Base-by-base conservation (phyloP, 164 flowering plant species). In the Magnolia officinalis region DNA sequence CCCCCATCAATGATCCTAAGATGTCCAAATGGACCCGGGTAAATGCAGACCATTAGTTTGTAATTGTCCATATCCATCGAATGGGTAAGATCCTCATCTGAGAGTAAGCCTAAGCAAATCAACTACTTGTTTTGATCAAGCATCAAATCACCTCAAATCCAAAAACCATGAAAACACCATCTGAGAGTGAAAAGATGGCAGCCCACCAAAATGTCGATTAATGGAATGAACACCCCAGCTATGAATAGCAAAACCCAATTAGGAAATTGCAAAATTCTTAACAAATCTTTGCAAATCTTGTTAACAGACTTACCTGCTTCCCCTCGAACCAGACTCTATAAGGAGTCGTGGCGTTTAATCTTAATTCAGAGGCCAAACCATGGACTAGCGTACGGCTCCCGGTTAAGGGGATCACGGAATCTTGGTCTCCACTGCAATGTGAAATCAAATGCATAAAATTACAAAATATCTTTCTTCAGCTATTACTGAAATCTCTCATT, bases 261-360 rank as follows among this genome's bases (percentile, higher is more conserved):
- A 37, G 6, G 0, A 37, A 37, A 37, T 37, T 37, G 45, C 2
- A 37, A 37, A 37, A 37, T 37, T 37, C 45, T 4, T 37, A 37
- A 37, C 4, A 37, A 37, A 37, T 37, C 45, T 37, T 37, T 37
- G 16, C 61, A 55, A 55, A 7, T 68, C 1, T 37, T 29, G 50
- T 29, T 29, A 29, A 1, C 7, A 68, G 70, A 67, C 21, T 74
- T 77, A 93, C 96, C 90, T 93, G 98, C 76, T 85, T 79, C 50
- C 93, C 94, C 50, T 81, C 92, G 74, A 92, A 93, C 98, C 98
- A 94, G 52, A 88, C 98, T 85, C 95, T 80, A 79, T 94, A 94
- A 21, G 98, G 95, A 29, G 84, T 87, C 5, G 94, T 90, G 5
- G 89, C 85, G 52, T 84, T 85, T 4, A 92, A 85, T n/a, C 88